Conservation (phyloP, 352 stramenopile genomes). For the Globisporangium parvum region DNA sequence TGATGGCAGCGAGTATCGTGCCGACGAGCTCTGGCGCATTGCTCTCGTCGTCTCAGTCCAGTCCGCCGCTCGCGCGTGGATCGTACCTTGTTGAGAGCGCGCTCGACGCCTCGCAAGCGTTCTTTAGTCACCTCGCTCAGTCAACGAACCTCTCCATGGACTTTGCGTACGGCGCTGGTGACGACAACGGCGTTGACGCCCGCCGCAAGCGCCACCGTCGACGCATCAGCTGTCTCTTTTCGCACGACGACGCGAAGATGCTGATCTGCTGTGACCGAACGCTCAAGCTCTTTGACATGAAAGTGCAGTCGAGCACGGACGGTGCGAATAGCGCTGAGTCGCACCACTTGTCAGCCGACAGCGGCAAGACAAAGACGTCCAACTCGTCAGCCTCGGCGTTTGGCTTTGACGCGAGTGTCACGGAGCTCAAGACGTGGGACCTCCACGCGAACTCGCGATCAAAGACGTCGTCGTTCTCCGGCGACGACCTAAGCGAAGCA, state of each 20-base stretch:
- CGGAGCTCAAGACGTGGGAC: conserved; percentile 63
- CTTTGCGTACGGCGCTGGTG: conserved; percentile 49
- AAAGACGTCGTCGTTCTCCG: conserved; percentile 22
- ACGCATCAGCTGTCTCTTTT: conserved; percentile 61
- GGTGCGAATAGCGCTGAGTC: too few species aligned
- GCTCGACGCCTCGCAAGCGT: conserved; percentile 59
- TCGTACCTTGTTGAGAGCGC: conserved; percentile 44
- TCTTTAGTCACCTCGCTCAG: conserved; percentile 61
- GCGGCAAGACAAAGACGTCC: conserved; percentile 10
- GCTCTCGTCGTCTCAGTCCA: conserved; percentile 16
- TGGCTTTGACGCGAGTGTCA: conserved; percentile 57
- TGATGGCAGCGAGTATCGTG: conserved; percentile 26
- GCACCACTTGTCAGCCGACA: neutral
- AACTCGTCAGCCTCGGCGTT: conserved; percentile 47
- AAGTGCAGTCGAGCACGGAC: conserved; percentile 6
- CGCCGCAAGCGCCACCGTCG: conserved; percentile 45
- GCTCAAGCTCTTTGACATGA: conserved; percentile 68
- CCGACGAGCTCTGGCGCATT: conserved; percentile 8
- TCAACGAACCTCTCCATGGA: conserved; percentile 48
- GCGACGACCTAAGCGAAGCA: conserved; percentile 7
- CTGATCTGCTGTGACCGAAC: conserved; percentile 51
- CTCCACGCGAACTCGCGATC: conserved; percentile 23
- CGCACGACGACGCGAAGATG: conserved; percentile 57
- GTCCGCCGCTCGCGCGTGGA: conserved; percentile 17
- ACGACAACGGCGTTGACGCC: conserved; percentile 42